Conservation (phyloP, 116 monocot genomes). For the Zostera marina region DNA sequence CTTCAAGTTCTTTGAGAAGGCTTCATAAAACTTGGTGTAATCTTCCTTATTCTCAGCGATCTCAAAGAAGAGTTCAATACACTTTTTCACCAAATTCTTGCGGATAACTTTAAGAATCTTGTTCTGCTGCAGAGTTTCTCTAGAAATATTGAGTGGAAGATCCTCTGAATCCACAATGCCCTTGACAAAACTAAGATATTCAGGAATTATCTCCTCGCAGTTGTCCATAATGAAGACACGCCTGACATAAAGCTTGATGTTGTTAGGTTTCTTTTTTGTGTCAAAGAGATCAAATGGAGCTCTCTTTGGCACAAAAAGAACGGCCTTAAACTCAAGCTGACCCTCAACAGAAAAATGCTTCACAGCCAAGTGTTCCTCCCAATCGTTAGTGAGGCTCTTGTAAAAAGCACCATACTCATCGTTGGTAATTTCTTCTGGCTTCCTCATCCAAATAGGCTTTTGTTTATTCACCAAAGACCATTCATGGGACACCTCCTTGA, state of each 20-base stretch:
- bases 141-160: conserved; percentile 6
- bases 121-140: conserved; percentile 6
- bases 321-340: background rate
- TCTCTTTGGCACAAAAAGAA: too few relatives aligned
- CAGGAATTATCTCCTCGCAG: background rate
- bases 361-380: conserved; percentile 6
- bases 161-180: conserved; percentile 9
- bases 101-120: conserved; percentile 2
- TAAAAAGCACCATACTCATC: conserved; percentile 2
- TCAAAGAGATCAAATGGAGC: background rate
- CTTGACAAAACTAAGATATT: conserved; percentile 6
- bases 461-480: background rate
- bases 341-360: conserved; percentile 10
- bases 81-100: conserved; percentile 13
- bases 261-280: conserved; percentile 8
- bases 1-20: conserved; percentile 21
- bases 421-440: conserved; percentile 7
- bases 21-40: conserved; percentile 12
- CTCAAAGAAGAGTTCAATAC: conserved; percentile 9
- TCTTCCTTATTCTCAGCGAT: conserved; percentile 15
- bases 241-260: conserved; percentile 10
- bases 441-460: background rate
- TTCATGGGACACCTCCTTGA: conserved; percentile 8
- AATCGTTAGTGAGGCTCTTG: background rate
- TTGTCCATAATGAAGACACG: conserved; percentile 11